A percentile compares a stretch with the other conserved stretches of the same genome.
phyloP scores from a whole-genome alignment of 2,329 filamentous ascomycete species.

The Xenosphaeropsis pyriputrescens region DNA sequence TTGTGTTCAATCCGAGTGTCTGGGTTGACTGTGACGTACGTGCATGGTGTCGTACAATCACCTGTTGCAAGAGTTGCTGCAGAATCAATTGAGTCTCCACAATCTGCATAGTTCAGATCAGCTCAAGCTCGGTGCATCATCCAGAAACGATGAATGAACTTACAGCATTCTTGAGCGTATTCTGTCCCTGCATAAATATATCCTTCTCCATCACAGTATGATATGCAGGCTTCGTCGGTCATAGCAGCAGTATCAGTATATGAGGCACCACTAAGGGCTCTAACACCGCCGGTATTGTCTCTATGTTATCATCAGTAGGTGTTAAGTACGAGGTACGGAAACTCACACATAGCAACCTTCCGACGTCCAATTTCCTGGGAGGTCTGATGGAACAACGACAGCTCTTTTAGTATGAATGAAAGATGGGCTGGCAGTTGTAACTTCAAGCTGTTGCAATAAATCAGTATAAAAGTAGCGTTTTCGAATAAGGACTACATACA shows the following conservation, averaged over 20 bases:
- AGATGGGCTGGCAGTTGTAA: no score
- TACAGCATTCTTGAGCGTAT: constrained; percentile 15
- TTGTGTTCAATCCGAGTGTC: background rate
- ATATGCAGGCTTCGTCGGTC: constrained; percentile 14
- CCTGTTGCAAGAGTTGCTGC: constrained; percentile 6
- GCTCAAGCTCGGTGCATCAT: constrained; percentile 9
- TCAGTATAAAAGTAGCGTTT: no score
- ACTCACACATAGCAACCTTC: constrained; percentile 10
- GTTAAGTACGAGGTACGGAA: background rate
- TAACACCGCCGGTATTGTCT: constrained; percentile 2
- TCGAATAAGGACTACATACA: no score
- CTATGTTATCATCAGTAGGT: background rate
- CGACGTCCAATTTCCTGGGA: constrained; percentile 10
- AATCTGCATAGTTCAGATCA: constrained; percentile 4
- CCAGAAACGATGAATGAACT: constrained; percentile 1
- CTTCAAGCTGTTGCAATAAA: no score
- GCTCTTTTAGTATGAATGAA: constrained; percentile 2
- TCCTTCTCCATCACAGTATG: constrained; percentile 9
- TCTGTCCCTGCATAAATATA: constrained; percentile 15
- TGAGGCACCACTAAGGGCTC: constrained; percentile 5
- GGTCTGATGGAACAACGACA: constrained; percentile 3
- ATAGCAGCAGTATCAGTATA: constrained; percentile 7
- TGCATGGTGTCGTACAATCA: constrained; percentile 11
- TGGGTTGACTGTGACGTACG: constrained; percentile 2
- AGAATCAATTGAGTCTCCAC: constrained; percentile 7